Evolutionary conservation across 345 rosid genomes (phyloP), one percentile per base, ranked within the genome.

Genomic region (Gossypium raimondii): DNA sequence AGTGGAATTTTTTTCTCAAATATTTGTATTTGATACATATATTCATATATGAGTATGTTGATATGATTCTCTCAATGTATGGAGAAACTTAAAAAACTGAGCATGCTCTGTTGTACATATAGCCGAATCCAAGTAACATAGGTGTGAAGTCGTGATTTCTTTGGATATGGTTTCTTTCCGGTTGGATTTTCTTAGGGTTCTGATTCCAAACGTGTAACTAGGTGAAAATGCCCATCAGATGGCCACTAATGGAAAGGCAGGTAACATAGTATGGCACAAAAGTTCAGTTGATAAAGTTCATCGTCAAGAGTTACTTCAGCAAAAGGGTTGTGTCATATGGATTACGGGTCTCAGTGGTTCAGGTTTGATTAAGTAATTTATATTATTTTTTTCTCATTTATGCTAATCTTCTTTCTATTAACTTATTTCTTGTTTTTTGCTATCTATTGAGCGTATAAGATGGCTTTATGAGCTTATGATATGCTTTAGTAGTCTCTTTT

Each of bases 291-390:
- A 72, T 51, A 90, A 86, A 81, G 45, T 73, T 67, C 89, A 87
- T 29, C 87, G 97, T 64, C 84, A 90, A 76, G 79, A 82, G 18
- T 75, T 92, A 78, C 84, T 90, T 76, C 80, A 86, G 73, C 97
- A 92, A 74, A 92, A 85, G 47, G 97, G 94, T 29, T 92, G 97
- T 59, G 89, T 88, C 50, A 80, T 90, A 51, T 92, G 97, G 97
- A 85, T 92, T 72, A 92, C 94, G 2, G 97, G 97, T 70, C 90
- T 92, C 56, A 90, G 94, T 73, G 97, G 93, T 80, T 92, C 94
- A 88, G 94, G 94, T 92, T 81, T 77, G 88, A 63, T 66, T 67
- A n/a, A 72, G 57, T n/a, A 12, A 17, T 18, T 69, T 52, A 18
- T 8, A 3, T 47, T 61, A 1, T 18, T 65, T 22, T 24, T 22